Percentiles rank a stretch among this genome's conserved stretches.
Evolutionary conservation across 2,329 filamentous ascomycete genomes (phyloP).

Genomic region (Aspergillus neotritici): DNA sequence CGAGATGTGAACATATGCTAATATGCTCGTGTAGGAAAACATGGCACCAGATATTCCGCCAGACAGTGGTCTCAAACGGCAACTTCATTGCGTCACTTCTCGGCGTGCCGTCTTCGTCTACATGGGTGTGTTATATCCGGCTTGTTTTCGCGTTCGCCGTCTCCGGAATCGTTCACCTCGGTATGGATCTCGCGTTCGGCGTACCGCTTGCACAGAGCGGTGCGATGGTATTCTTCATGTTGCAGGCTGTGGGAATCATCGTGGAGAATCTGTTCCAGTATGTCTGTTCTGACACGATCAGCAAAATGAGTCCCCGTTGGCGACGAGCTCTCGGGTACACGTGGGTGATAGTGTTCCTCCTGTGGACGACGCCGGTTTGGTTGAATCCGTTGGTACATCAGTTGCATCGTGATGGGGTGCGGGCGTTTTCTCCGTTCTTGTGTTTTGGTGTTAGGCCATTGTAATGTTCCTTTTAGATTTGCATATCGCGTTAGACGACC

Average conservation of each 20-base stretch:
- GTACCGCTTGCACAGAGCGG: slow-evolving; percentile 10
- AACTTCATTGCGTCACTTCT: slow-evolving; percentile 11
- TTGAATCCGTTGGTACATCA: slow-evolving; percentile 14
- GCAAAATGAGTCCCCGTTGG: neutral
- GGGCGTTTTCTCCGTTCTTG: slow-evolving; percentile 13
- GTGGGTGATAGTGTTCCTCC: slow-evolving; percentile 14
- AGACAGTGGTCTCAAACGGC: slow-evolving; percentile 9
- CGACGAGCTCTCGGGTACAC: slow-evolving; percentile 9
- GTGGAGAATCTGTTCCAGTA: slow-evolving; percentile 3
- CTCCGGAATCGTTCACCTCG: slow-evolving; percentile 14
- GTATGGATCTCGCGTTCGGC: slow-evolving; percentile 16
- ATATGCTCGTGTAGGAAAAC: slow-evolving; percentile 3
- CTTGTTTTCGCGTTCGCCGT: slow-evolving; percentile 12
- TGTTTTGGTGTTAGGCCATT: neutral
- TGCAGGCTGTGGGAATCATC: slow-evolving; percentile 13
- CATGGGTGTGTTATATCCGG: slow-evolving; percentile 4
- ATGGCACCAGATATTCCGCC: slow-evolving; percentile 19
- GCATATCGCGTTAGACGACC: neutral
- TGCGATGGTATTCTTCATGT: slow-evolving; percentile 12
- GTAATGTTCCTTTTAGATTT: neutral
- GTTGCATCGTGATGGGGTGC: slow-evolving; percentile 11
- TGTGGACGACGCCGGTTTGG: slow-evolving; percentile 15
- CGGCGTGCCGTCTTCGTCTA: neutral
- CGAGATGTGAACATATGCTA: neutral
- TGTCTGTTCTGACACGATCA: neutral